Percentiles rank a stretch among this genome's conserved stretches.
Evolutionary conservation across 345 rosid genomes (phyloP).

Genomic region (Melaleuca alternifolia): DNA sequence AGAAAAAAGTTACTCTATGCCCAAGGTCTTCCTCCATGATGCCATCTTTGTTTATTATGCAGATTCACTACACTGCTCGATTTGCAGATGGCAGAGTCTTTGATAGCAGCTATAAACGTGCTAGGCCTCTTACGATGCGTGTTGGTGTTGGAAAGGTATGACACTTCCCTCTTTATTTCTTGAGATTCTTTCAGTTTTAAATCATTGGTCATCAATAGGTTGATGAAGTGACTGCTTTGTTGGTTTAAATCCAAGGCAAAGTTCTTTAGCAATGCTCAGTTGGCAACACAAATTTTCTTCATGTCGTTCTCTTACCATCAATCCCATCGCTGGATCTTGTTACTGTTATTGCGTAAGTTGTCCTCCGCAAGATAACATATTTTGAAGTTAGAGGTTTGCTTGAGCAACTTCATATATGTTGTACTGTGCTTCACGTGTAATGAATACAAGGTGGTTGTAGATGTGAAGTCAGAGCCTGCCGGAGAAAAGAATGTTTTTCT

Average conservation of each 20-base stretch:
- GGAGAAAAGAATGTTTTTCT: not conserved
- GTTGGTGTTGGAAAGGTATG: constrained; percentile 86
- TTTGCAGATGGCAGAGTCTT: constrained; percentile 83
- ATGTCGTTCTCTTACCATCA: not conserved
- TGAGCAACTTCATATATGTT: not conserved
- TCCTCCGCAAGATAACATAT: not conserved
- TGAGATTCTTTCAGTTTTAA: not conserved
- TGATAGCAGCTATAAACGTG: constrained; percentile 92
- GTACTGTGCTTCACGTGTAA: not conserved
- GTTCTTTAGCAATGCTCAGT: not conserved
- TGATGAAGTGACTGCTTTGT: not conserved
- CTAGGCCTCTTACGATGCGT: constrained; percentile 89
- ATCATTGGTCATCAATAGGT: not conserved
- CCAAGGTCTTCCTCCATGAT: not conserved
- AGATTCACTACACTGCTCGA: constrained; percentile 91
- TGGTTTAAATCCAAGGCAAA: not conserved
- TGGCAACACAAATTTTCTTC: not conserved
- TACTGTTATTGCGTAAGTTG: not conserved
- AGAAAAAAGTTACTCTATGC: not conserved
- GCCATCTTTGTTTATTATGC: not conserved
- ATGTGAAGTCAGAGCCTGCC: not conserved
- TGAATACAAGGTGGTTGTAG: not conserved
- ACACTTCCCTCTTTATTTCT: not conserved
- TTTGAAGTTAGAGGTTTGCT: not conserved
- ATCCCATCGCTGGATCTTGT: not conserved